Percentiles rank a stretch among this genome's conserved stretches.
Conservation (phyloP, 2,329 filamentous ascomycete species). For the Diaporthe capsici region DNA sequence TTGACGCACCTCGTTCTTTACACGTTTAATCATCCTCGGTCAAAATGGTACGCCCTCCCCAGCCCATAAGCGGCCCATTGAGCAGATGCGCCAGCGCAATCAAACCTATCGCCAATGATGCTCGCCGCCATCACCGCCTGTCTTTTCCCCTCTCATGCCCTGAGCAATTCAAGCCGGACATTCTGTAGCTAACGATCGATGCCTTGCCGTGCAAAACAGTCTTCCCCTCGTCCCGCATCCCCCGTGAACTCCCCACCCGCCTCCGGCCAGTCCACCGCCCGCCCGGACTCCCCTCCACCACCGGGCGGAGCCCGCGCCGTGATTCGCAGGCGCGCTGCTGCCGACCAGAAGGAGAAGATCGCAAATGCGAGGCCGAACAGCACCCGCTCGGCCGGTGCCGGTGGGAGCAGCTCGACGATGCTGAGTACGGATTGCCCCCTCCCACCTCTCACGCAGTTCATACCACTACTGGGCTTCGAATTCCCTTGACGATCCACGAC, state of each 20-base stretch:
- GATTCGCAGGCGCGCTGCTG: slow-evolving; percentile 93
- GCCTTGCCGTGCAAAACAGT: slow-evolving; percentile 56
- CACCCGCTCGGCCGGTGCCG: slow-evolving; percentile 93
- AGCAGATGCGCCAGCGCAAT: slow-evolving; percentile 22
- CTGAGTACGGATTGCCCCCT: slow-evolving; percentile 76
- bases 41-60: slow-evolving; percentile 45
- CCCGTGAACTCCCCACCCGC: slow-evolving; percentile 68
- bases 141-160: neutral
- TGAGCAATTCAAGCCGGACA: neutral
- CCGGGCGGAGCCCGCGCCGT: slow-evolving; percentile 96
- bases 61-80: slow-evolving; percentile 3
- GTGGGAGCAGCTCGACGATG: slow-evolving; percentile 98
- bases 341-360: slow-evolving; percentile 97
- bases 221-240: slow-evolving; percentile 73
- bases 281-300: slow-evolving; percentile 87
- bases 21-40: slow-evolving; percentile 21
- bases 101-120: neutral
- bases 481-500: neutral
- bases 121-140: neutral
- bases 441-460: no score
- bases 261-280: slow-evolving; percentile 76
- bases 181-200: slow-evolving; percentile 18
- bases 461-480: neutral
- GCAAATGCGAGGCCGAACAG: slow-evolving; percentile 94
- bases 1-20: slow-evolving; percentile 20